A percentile compares a stretch with the other conserved stretches of the same genome.
Conservation (phyloP, 2,329 filamentous ascomycete species). For the Pseudocercospora ulei region DNA sequence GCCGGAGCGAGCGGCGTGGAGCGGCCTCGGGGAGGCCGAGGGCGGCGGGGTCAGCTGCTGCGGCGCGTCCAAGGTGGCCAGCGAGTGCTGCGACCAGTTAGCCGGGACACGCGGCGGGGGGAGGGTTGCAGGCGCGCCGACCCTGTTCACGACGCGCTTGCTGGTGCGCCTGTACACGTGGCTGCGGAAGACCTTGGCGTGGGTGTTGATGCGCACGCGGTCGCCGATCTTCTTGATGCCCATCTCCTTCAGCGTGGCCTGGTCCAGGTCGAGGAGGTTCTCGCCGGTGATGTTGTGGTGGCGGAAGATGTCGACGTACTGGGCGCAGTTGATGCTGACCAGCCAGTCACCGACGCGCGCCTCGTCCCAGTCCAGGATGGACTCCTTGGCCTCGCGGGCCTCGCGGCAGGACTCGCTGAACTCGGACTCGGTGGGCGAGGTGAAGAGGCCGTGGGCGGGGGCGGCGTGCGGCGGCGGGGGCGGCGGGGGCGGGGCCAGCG, state of each 20-base stretch:
- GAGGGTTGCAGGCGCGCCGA: conserved; percentile 40
- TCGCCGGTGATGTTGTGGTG: conserved; percentile 94
- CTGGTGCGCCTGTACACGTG: conserved; percentile 43
- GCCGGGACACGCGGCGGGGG: neutral
- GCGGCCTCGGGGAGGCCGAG: conserved; percentile 54
- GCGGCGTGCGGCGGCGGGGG: conserved; percentile 11
- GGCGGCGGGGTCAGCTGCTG: conserved; percentile 49
- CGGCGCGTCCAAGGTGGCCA: conserved; percentile 65
- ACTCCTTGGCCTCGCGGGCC: conserved; percentile 42
- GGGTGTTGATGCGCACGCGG: conserved; percentile 64
- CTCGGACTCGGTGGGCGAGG: conserved; percentile 82
- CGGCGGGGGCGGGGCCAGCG: conserved; percentile 16
- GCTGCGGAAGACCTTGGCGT: conserved; percentile 44
- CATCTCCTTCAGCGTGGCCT: conserved; percentile 92
- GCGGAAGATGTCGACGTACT: conserved; percentile 86
- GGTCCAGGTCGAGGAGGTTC: conserved; percentile 93
- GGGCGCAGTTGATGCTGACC: conserved; percentile 78
- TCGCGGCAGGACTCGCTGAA: conserved; percentile 67
- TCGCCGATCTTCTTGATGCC: conserved; percentile 97
- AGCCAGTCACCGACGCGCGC: conserved; percentile 86
- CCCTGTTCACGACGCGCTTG: conserved; percentile 65
- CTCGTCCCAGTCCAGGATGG: conserved; percentile 67
- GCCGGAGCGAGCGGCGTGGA: conserved; percentile 45
- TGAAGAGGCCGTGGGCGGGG: conserved; percentile 44
- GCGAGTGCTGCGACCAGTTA: conserved; percentile 56